phyloP scores from a whole-genome alignment of 331 rosid genomes.

The Dryas integrifolia region DNA sequence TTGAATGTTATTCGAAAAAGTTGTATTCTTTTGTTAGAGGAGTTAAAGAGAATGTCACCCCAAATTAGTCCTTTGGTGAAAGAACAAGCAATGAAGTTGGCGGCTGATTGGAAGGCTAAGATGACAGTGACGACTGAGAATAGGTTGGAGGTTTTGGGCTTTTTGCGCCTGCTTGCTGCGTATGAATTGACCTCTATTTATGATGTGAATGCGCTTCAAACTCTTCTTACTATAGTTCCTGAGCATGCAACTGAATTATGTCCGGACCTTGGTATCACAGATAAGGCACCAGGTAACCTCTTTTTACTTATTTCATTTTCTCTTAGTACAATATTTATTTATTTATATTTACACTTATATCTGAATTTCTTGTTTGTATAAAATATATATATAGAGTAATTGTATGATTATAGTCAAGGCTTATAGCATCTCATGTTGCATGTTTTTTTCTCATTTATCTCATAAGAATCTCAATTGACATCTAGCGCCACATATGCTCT shows the following conservation, averaged over 20 bases:
- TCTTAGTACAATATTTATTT: background rate
- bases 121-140: constrained; percentile 14
- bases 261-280: constrained; percentile 31
- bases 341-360: background rate
- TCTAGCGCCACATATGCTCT: background rate
- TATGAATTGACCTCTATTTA: constrained; percentile 26
- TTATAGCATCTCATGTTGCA: background rate
- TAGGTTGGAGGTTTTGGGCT: constrained; percentile 38
- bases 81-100: constrained; percentile 34
- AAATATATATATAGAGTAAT: too few species aligned
- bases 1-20: constrained; percentile 28
- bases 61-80: constrained; percentile 29
- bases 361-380: background rate
- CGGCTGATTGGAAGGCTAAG: constrained; percentile 36
- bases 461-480: background rate
- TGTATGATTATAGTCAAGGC: background rate
- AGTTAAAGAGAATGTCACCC: constrained; percentile 30
- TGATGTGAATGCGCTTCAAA: constrained; percentile 28
- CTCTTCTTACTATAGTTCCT: constrained; percentile 33
- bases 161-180: constrained; percentile 34
- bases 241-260: constrained; percentile 36
- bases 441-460: background rate
- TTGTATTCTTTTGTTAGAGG: constrained; percentile 39
- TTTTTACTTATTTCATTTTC: background rate
- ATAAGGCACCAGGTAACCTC: constrained; percentile 30